These are phyloP conservation scores for Austroboletus novae-zelandiae DNA, from an alignment of 1,284 basidiomycete genomes.

Conservation along the genomic window DNA sequence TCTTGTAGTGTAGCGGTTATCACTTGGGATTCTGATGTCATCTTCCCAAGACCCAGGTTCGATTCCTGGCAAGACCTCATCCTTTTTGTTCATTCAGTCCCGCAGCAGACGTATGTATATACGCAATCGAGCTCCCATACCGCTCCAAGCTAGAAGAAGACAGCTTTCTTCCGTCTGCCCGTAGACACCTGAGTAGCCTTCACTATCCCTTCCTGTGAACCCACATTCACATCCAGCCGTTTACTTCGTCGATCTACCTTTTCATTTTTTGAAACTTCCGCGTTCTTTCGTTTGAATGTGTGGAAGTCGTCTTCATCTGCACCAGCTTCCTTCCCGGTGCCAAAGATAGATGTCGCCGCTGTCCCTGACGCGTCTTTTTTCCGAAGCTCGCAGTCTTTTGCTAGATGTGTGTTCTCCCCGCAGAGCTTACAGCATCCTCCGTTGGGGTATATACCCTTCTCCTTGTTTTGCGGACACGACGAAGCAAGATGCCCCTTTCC, in stretches of 20 bases:
- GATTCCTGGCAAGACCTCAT: slow-evolving; percentile 25
- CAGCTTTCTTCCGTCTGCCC: slow-evolving; percentile 48
- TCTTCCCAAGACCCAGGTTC: slow-evolving; percentile 30
- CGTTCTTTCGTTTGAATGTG: slow-evolving; percentile 61
- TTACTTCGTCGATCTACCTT: slow-evolving; percentile 46
- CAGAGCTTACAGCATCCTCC: slow-evolving; percentile 92
- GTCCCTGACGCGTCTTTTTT: slow-evolving; percentile 49
- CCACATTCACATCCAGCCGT: slow-evolving; percentile 43
- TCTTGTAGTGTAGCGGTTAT: slow-evolving; percentile 58
- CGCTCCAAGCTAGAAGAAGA: slow-evolving; percentile 56
- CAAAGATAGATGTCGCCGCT: slow-evolving; percentile 40
- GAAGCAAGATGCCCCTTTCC: slow-evolving; percentile 35
- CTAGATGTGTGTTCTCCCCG: slow-evolving; percentile 80
- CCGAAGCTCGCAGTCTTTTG: slow-evolving; percentile 75
- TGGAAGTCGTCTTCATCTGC: slow-evolving; percentile 96
- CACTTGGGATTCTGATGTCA: slow-evolving; percentile 52
- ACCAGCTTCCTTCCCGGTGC: slow-evolving; percentile 57
- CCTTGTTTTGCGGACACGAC: slow-evolving; percentile 74
- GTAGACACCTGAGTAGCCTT: slow-evolving; percentile 34
- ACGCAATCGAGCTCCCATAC: slow-evolving; percentile 6
- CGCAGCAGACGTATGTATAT: too few relatives aligned
- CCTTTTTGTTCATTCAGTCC: slow-evolving; percentile 1
- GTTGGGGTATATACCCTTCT: slow-evolving; percentile 85
- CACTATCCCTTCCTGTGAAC: slow-evolving; percentile 43
- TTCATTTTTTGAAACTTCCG: slow-evolving; percentile 60